Conservation (phyloP, 257 asterid genomes). For the Cruciata laevipes region DNA sequence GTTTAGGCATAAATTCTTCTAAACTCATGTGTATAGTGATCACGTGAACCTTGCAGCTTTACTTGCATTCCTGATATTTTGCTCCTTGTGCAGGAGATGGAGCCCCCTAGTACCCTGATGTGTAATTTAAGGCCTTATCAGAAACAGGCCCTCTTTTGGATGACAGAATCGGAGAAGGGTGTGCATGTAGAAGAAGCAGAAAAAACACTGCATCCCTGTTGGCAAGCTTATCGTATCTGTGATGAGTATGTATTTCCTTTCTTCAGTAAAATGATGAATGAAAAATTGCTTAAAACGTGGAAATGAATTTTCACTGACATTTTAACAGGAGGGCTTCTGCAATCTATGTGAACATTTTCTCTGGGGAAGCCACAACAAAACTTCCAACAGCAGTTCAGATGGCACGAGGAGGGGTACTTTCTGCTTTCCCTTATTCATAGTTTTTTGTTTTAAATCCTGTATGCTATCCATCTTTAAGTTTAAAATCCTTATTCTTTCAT, state of each 20-base stretch:
- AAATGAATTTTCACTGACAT: conserved; percentile 2
- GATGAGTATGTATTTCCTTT: conserved; percentile 50
- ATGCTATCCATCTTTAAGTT: not conserved
- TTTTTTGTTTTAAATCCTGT: not conserved
- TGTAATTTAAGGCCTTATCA: conserved; percentile 76
- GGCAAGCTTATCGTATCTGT: conserved; percentile 78
- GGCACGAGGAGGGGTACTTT: conserved; percentile 73
- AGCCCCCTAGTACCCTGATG: conserved; percentile 52
- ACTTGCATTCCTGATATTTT: not conserved
- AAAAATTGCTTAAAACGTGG: not conserved
- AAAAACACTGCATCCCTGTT: conserved; percentile 78
- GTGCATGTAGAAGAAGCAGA: conserved; percentile 45
- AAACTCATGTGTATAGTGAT: not conserved
- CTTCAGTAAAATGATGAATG: not conserved
- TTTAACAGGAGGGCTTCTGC: conserved; percentile 65
- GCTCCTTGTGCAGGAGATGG: conserved; percentile 57
- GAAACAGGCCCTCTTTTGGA: conserved; percentile 85
- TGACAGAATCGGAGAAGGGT: conserved; percentile 66
- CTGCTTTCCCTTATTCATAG: not conserved
- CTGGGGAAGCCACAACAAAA: conserved; percentile 73
- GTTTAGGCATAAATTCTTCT: not conserved
- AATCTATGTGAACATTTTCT: conserved; percentile 62
- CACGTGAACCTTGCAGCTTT: not conserved
- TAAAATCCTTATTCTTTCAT: not conserved
- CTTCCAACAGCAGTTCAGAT: conserved; percentile 60